phyloP scores from a whole-genome alignment of 306 rosid species.

The Glycyrrhiza uralensis region DNA sequence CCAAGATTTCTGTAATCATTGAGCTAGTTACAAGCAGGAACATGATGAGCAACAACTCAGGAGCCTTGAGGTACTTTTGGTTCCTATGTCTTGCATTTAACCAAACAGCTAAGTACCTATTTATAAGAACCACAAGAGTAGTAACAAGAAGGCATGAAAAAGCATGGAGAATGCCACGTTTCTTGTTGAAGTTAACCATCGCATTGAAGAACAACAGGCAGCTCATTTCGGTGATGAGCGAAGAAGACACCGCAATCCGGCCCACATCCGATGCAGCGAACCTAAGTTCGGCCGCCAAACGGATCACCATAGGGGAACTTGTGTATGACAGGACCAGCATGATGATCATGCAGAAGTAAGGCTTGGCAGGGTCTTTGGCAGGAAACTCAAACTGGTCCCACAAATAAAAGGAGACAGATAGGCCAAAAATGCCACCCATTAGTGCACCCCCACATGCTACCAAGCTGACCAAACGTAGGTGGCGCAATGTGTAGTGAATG shows the following conservation, averaged over 20 bases:
- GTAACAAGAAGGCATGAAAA: constrained; percentile 9
- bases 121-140: background rate
- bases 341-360: constrained; percentile 30
- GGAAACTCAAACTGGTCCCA: constrained; percentile 19
- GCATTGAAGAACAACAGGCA: constrained; percentile 56
- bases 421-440: constrained; percentile 44
- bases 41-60: constrained; percentile 56
- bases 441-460: constrained; percentile 58
- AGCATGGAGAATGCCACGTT: background rate
- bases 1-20: constrained; percentile 58
- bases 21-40: constrained; percentile 52
- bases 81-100: constrained; percentile 51
- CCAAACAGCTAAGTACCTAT: constrained; percentile 58
- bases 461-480: constrained; percentile 35
- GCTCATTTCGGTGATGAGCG: constrained; percentile 58
- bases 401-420: constrained; percentile 58
- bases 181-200: constrained; percentile 21
- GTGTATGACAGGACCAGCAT: constrained; percentile 65
- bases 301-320: constrained; percentile 78
- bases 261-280: constrained; percentile 66
- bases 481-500: constrained; percentile 35
- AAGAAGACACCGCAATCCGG: constrained; percentile 49
- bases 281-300: constrained; percentile 63
- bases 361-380: background rate
- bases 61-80: constrained; percentile 69